Evolutionary conservation across 2,329 filamentous ascomycete species (phyloP), one percentile per base, ranked within the genome.

Genomic region (Fusarium solani-melongenae): DNA sequence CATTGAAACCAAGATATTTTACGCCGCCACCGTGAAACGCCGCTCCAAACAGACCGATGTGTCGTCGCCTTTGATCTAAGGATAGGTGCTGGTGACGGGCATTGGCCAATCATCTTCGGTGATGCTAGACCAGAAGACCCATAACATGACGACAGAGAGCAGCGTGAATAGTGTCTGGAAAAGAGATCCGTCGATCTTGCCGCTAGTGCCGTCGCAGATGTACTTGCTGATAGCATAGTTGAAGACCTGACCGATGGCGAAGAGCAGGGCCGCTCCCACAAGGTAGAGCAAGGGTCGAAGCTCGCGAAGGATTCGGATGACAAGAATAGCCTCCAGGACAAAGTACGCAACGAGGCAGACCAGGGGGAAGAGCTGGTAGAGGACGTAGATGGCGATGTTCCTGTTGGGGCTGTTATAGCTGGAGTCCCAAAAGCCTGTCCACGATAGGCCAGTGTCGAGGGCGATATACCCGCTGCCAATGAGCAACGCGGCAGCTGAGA

Each of bases 41-140:
- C 77, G 64, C 56, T 69, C 70, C 67, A 67, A 75, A 27, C 73
- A 61, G 56, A 71, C 67, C 59, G 61, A 66, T 56, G 70, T 59
- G 29, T 22, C 29, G 51, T 57, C 17, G 31, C 63, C 57, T 36
- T 51, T 10, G 6, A 34, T 63, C 76, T 71, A 79, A 58, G 85
- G 82, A 73, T 88, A 88, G 60, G 83, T 76, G 53, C 76, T 81
- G 64, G 82, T 81, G 11, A 82, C 83, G 36, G 87, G 85, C 83
- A 89, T 88, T 20, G 95, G 94, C 96, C 96, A 99, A 85, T 98
- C 96, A 79, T 99, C 96, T 84, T 99, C 96, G 17, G 96, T 99
- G 78, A 99, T 99, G 85, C 95, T 98, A 55, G 95, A 97, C 96
- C 96, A 99, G 87, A 99, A 99, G 66, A 94, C 83, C 95, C 96